Evolutionary conservation across 1,139 yeast species (phyloP).

Genomic region (Blastobotrys niveus): DNA sequence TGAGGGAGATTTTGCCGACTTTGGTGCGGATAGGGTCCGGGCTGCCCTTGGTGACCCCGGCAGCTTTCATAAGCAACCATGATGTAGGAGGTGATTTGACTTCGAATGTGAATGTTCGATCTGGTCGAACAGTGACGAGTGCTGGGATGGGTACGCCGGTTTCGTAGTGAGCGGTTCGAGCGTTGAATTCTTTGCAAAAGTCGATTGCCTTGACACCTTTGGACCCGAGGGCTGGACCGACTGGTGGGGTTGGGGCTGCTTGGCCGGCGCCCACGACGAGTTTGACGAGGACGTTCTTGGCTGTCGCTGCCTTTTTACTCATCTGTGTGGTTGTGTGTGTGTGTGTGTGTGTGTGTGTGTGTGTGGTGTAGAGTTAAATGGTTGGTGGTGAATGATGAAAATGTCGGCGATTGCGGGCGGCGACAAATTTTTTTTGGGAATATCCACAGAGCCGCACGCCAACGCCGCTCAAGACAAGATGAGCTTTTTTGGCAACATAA

Average conservation of each 20-base stretch:
- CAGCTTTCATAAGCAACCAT: slow-evolving; percentile 77
- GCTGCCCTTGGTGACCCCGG: slow-evolving; percentile 78
- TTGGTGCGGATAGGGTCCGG: slow-evolving; percentile 39
- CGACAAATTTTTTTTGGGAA: no score
- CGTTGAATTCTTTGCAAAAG: slow-evolving; percentile 96
- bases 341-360: no score
- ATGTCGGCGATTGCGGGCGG: no score
- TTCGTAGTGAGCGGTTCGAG: slow-evolving; percentile 79
- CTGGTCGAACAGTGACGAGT: slow-evolving; percentile 80
- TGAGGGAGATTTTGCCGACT: slow-evolving; percentile 72
- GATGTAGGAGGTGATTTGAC: slow-evolving; percentile 91
- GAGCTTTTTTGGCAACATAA: no score
- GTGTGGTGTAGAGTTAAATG: no score
- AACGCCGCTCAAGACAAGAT: no score
- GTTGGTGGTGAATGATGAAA: no score
- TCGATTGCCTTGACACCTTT: slow-evolving; percentile 98
- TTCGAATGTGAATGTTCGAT: slow-evolving; percentile 79
- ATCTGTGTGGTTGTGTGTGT: no score
- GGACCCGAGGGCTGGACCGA: slow-evolving; percentile 98
- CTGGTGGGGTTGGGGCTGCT: slow-evolving; percentile 99
- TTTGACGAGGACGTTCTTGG: slow-evolving; percentile 58
- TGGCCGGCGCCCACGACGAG: slow-evolving; percentile 97
- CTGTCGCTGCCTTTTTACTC: slow-evolving; percentile 20
- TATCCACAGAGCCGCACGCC: no score
- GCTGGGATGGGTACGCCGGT: slow-evolving; percentile 92